phyloP scores from a whole-genome alignment of 352 stramenopile genomes.

The Globisporangium canariense region DNA sequence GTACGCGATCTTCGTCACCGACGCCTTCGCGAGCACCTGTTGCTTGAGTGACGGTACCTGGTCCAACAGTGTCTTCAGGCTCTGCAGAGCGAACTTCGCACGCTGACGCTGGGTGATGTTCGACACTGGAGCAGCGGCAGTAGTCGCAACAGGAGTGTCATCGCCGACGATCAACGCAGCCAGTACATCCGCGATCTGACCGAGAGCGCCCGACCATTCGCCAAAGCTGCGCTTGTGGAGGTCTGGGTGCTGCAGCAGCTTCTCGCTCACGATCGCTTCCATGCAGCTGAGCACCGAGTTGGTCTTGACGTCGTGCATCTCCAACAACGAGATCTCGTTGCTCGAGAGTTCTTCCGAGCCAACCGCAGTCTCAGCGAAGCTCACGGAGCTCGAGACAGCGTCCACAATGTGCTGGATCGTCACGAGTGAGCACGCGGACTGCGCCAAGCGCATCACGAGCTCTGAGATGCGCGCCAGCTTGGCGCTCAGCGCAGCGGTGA shows the following conservation, averaged over 20 bases:
- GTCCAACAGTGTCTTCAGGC: slow-evolving; percentile 27
- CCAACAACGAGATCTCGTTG: neutral
- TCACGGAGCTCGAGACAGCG: slow-evolving; percentile 1
- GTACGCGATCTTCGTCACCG: slow-evolving; percentile 8
- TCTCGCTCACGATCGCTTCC: slow-evolving; percentile 33
- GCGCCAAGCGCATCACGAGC: slow-evolving; percentile 31
- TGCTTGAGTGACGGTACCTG: slow-evolving; percentile 43
- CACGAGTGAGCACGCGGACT: slow-evolving; percentile 32
- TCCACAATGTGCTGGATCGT: slow-evolving; percentile 32
- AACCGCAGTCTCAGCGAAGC: neutral
- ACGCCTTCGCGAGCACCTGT: slow-evolving; percentile 28
- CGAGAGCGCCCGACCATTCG: slow-evolving; percentile 46
- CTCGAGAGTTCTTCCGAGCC: neutral
- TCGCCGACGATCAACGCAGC: slow-evolving; percentile 2
- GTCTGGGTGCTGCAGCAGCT: slow-evolving; percentile 42
- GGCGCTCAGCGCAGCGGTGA: slow-evolving; percentile 8
- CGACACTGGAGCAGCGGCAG: neutral
- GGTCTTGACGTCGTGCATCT: neutral
- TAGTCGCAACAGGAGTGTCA: neutral
- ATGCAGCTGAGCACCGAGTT: slow-evolving; percentile 26
- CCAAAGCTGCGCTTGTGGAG: slow-evolving; percentile 47
- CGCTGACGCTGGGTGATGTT: slow-evolving; percentile 12
- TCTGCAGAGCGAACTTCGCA: slow-evolving; percentile 15
- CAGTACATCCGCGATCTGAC: slow-evolving; percentile 30
- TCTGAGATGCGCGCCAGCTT: slow-evolving; percentile 26